These are phyloP conservation scores for Peltaster fructicola DNA, from an alignment of 2,329 filamentous ascomycete species.

Conservation along the genomic window DNA sequence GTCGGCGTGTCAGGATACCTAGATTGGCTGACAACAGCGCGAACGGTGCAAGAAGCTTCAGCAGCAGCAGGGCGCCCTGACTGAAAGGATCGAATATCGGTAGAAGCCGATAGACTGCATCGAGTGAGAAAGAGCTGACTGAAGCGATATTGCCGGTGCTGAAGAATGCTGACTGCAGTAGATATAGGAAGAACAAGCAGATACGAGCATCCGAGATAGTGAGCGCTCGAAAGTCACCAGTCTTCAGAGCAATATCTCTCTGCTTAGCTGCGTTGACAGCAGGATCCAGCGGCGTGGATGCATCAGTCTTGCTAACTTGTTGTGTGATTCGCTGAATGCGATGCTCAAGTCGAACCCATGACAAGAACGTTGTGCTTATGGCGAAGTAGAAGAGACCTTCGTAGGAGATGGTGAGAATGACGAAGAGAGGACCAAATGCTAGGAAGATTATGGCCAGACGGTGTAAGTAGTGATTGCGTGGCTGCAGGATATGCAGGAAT, in stretches of 20 bases:
- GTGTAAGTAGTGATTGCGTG: constrained; percentile 79
- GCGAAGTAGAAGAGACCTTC: constrained; percentile 91
- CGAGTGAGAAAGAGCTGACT: constrained; percentile 79
- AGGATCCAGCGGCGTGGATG: constrained; percentile 16
- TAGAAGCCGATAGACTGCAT: constrained; percentile 71
- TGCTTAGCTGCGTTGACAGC: constrained; percentile 19
- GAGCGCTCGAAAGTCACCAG: constrained; percentile 44
- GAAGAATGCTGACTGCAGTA: constrained; percentile 93
- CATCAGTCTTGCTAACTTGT: constrained; percentile 10
- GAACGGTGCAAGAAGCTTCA: constrained; percentile 89
- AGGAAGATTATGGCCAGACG: constrained; percentile 78
- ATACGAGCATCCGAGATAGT: constrained; percentile 71
- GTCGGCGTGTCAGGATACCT: constrained; percentile 71
- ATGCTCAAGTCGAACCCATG: constrained; percentile 87
- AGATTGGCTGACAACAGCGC: constrained; percentile 81
- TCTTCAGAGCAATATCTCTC: constrained; percentile 15
- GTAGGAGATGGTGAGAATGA: constrained; percentile 93
- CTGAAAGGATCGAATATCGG: constrained; percentile 89
- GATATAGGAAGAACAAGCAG: constrained; percentile 83
- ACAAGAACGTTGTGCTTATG: constrained; percentile 65
- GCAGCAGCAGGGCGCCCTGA: constrained; percentile 67
- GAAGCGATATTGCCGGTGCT: constrained; percentile 92
- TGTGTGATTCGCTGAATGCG: constrained; percentile 36
- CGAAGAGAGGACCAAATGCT: constrained; percentile 80
- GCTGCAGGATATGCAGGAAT: constrained; percentile 60